Evolutionary conservation across 2,329 filamentous ascomycete species (phyloP), one percentile per base, ranked within the genome.

Genomic region (Zelopaecilomyces penicillatus): DNA sequence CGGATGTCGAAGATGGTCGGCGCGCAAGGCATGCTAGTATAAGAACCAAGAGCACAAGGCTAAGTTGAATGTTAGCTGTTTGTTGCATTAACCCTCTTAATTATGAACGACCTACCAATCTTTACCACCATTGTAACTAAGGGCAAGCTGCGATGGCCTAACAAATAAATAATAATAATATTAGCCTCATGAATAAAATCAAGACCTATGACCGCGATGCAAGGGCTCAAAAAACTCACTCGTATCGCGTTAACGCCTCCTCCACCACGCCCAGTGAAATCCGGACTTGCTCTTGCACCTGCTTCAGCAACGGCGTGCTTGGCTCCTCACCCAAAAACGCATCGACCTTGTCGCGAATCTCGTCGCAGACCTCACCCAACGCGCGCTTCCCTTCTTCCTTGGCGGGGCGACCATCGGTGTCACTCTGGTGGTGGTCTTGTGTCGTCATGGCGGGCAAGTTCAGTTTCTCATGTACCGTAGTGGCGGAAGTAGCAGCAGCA

Each of bases 21-120:
- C 62, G 59, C 19, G 75, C 67, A 43, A 77, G 69, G 53, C 70
- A 74, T 50, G 84, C 82, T 53, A 97, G 82, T 59, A 95, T 87
- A 52, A 97, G 73, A 57, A 96, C 77, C 5, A 97, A 75, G 12
- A 97, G 80, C 43, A 97, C 90, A 12, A 97, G 83, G 58, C 53
- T 52, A 54, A 29, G 29, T 29, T 38, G n/a, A 12, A 30, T 11
- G 41, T 52, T 45, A 57, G 50, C 40, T 33, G 39, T 5, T n/a
- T n/a, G 35, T 41, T 28, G 2, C 9, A 37, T 39, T 45, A 37
- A 27, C 44, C 44, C 19, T 19, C 19, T 2, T 19, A 2, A 19
- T 19, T 19, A 2, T 19, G 19, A 19, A 19, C 2, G 2, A 19
- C 19, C 19, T 19, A 19, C 19, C 19, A 19, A 19, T 19, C 19